Base-by-base conservation (phyloP, 768 basidiomycete species). In the Mycena vulgaris region DNA sequence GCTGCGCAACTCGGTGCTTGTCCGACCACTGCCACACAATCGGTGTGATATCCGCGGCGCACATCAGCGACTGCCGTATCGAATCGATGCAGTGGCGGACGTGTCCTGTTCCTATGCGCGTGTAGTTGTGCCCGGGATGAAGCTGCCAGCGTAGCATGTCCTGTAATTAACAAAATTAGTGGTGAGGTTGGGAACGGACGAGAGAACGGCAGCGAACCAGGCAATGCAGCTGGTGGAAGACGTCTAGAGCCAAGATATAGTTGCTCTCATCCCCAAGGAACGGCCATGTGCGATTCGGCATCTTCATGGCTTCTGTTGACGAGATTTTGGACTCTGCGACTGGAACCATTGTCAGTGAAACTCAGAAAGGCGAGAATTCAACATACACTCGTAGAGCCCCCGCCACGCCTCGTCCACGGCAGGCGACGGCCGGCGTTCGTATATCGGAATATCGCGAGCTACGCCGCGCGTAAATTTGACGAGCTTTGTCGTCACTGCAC, bases 141-240 rank as follows among this genome's bases (percentile, higher is more conserved):
- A 78, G 66, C 6, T 71, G 72, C 53, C 76, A 74, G 25, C 76
- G 75, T 1, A 77, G 52, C 42, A 73, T 73, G 65, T 77, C 77
- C 57, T 52, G 39, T 27, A 8, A 14, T 14, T 31, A 33, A 25
- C 21, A 3, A 27, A 4, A 16, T 51, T 25, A 31, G 30, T 19
- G 11, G 35, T 17, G 6, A 23, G 3, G 5, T 31, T 17, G 9
- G 49, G 16, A 9, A 21, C 5, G 21, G 10, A 11, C 17, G 7
- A 3, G 3, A 35, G 19, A 27, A 45, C 30, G 52, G 21, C 13
- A 21, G 28, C 77, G 14, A n/a, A 81, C 80, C 66, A 80, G 51
- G 56, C 80, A 81, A 65, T 79, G 79, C 5, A 80, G 71, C 39
- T 79, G 75, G 52, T 80, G 80, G 56, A 77, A 80, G 3, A 80